These are phyloP conservation scores for Castanea crenata DNA, from an alignment of 306 rosid genomes.

Conservation along the genomic window DNA sequence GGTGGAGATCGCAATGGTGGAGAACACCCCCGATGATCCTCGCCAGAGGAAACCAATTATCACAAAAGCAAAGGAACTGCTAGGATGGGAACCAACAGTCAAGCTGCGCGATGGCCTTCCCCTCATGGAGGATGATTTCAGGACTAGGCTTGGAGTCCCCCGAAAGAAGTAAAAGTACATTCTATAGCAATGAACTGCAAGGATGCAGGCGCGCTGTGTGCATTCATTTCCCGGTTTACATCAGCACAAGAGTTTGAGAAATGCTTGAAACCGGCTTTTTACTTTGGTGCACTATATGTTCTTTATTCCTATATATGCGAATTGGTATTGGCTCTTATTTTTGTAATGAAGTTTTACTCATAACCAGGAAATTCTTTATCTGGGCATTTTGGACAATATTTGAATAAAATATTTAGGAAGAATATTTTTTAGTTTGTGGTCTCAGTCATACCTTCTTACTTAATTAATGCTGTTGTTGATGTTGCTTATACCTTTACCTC, in stretches of 20 bases:
- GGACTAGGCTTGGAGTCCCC: slow-evolving; percentile 60
- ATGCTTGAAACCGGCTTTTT: slow-evolving; percentile 1
- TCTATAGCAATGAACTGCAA: background rate
- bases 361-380: background rate
- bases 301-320: slow-evolving; percentile 11
- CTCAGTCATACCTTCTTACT: background rate
- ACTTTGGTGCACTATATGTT: background rate
- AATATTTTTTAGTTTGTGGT: background rate
- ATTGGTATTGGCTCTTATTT: slow-evolving; percentile 1
- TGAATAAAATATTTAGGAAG: background rate
- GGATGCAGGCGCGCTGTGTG: background rate
- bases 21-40: slow-evolving; percentile 90
- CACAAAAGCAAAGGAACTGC: slow-evolving; percentile 63
- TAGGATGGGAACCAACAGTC: slow-evolving; percentile 76
- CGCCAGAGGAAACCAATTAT: slow-evolving; percentile 82
- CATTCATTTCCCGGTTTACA: background rate
- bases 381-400: background rate
- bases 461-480: too few species aligned
- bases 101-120: slow-evolving; percentile 70
- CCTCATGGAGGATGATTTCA: slow-evolving; percentile 86
- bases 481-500: background rate
- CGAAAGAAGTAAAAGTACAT: slow-evolving; percentile 18
- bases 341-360: background rate
- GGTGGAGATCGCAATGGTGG: slow-evolving; percentile 66
- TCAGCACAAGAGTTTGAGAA: background rate